Base-by-base conservation (phyloP, 1,284 basidiomycete genomes). In the Moniliophthora roreri region DNA sequence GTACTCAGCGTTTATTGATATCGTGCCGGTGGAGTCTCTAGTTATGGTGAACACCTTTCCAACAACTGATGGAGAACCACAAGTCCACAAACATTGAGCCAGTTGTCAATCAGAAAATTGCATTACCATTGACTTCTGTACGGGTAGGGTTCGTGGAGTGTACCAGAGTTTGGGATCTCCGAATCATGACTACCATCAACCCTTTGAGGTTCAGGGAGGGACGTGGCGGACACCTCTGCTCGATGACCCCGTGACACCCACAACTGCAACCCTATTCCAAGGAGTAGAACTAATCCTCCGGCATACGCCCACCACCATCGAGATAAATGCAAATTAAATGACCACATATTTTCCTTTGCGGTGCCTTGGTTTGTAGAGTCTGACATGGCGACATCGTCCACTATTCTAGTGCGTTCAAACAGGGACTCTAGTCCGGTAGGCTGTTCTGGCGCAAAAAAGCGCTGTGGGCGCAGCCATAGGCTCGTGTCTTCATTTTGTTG, bases 361-460 rank as follows among this genome's bases (percentile, higher is more conserved):
- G 7, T 34, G 13, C n/a, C 42, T 37, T 20, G 13, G 23, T 23
- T 21, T 16, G 39, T 41, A 13, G 37, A 54, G 46, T 63, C 57
- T 16, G 44, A 41, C 60, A 63, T 63, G n/a, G 60, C 55, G 46
- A 63, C 51, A 56, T 65, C 57, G 54, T 85, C 85, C 9, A 75
- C 71, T 20, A 87, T 68, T 48, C 77, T 78, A 13, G 88, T 84
- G 51, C 74, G 75, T 58, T 84, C 85, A 54, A 91, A 82, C n/a
- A 91, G 68, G 39, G 75, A 73, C 67, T 92, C 89, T 2, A 92
- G 73, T 2, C 89, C 90, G 0, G 89, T 91, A 2, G 88, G 85
- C 58, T 83, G 78, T 62, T 90, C 87, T 0, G 87, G 85, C 11
- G 85, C 79, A 58, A 89, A 89, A 64, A 89, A 89, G n/a, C 77